Evolutionary conservation across 2,329 filamentous ascomycete species (phyloP).

Genomic region (Ceratocystis colombiana): DNA sequence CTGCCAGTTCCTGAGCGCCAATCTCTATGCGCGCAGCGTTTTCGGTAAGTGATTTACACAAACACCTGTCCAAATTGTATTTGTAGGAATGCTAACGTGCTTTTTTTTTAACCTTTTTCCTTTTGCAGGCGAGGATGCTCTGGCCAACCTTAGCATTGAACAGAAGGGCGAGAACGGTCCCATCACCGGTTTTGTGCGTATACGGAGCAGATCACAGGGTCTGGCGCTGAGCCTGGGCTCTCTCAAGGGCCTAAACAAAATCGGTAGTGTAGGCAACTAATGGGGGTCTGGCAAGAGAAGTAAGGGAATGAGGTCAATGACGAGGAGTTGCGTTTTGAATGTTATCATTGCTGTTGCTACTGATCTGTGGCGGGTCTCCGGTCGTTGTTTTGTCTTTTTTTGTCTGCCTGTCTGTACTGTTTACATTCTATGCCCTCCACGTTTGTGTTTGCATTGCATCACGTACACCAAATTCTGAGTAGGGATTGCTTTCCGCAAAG

Average conservation of each 20-base stretch:
- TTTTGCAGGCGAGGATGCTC: slow-evolving; percentile 77
- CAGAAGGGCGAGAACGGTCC: slow-evolving; percentile 92
- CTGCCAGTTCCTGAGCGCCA: slow-evolving; percentile 94
- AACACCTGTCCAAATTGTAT: too few species aligned
- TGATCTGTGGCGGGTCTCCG: not conserved
- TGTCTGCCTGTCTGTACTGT: slow-evolving; percentile 13
- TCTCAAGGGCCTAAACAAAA: slow-evolving; percentile 87
- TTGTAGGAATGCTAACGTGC: too few species aligned
- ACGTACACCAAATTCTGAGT: not conserved
- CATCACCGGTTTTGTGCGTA: slow-evolving; percentile 93
- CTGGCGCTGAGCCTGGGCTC: slow-evolving; percentile 87
- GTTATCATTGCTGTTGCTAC: slow-evolving; percentile 13
- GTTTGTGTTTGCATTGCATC: slow-evolving; percentile 14
- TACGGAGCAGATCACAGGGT: slow-evolving; percentile 93
- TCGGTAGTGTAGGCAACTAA: slow-evolving; percentile 38
- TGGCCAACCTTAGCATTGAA: slow-evolving; percentile 95
- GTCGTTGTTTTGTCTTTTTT: slow-evolving; percentile 21
- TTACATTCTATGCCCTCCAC: not conserved
- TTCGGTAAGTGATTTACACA: slow-evolving; percentile 63
- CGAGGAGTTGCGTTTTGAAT: not conserved
- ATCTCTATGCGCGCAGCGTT: slow-evolving; percentile 90
- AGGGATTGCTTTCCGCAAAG: not conserved
- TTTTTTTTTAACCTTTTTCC: slow-evolving; percentile 11
- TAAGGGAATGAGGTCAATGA: not conserved
- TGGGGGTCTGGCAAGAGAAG: not conserved